Evolutionary conservation across 495 filamentous ascomycete species (phyloP).

Genomic region (Lepraria neglecta): DNA sequence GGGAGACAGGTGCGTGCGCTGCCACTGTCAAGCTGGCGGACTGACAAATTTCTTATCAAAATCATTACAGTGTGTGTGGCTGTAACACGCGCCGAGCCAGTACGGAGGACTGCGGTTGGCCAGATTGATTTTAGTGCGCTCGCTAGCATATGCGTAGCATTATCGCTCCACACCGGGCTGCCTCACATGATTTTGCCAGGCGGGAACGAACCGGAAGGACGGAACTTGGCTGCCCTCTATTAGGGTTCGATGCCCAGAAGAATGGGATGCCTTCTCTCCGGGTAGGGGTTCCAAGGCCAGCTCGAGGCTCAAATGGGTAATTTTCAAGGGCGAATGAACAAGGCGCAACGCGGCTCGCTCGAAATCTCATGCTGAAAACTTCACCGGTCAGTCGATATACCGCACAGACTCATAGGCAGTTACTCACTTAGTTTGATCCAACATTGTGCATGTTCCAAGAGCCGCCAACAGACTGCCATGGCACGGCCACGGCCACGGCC

Average conservation of each 20-base stretch:
- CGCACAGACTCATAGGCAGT: neutral
- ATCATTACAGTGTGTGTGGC: neutral
- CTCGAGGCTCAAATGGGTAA: neutral
- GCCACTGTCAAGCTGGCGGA: neutral
- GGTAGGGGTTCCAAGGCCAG: neutral
- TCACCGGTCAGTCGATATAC: slow-evolving; percentile 1
- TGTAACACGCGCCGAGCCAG: neutral
- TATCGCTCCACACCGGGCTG: neutral
- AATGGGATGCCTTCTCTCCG: neutral
- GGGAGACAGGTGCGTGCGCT: neutral
- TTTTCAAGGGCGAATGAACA: neutral
- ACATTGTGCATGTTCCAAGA: slow-evolving; percentile 6
- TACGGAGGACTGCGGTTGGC: slow-evolving; percentile 1
- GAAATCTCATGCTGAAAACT: neutral
- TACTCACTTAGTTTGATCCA: neutral
- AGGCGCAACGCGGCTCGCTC: slow-evolving; percentile 5
- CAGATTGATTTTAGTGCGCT: neutral
- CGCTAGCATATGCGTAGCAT: neutral
- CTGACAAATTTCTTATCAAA: neutral
- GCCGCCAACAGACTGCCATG: slow-evolving; percentile 8
- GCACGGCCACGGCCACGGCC: slow-evolving; percentile 11
- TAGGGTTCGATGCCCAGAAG: neutral
- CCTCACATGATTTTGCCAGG: neutral
- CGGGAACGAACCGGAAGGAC: neutral
- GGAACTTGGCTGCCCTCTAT: neutral